Evolutionary conservation across 441 rosid genomes (phyloP).

Genomic region (Erysimum pusillum): DNA sequence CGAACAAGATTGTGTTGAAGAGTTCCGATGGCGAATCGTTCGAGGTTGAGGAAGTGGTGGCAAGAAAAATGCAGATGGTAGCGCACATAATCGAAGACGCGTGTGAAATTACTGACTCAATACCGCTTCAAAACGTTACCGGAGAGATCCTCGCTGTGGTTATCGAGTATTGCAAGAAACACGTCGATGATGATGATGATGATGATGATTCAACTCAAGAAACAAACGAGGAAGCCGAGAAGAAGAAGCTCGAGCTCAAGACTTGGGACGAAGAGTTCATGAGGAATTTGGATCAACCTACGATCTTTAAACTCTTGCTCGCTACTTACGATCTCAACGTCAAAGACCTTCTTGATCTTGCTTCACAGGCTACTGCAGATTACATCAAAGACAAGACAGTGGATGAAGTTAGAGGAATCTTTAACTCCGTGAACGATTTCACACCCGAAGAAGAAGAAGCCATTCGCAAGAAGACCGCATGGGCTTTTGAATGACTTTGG

Average conservation of each 20-base stretch:
- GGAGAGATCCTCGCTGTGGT: conserved; percentile 43
- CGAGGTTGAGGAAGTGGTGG: conserved; percentile 55
- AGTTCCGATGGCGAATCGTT: conserved; percentile 72
- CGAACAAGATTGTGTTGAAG: conserved; percentile 61
- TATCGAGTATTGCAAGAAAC: conserved; percentile 57
- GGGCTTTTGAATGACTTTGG: not conserved
- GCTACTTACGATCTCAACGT: conserved; percentile 56
- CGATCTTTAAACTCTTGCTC: conserved; percentile 46
- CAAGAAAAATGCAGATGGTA: conserved; percentile 51
- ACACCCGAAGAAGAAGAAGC: not conserved
- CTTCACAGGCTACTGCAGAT: conserved; percentile 54
- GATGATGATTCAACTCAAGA: conserved; percentile 43
- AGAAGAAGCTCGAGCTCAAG: conserved; percentile 16
- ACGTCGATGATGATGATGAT: conserved; percentile 46
- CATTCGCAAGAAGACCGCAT: not conserved
- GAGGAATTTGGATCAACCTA: conserved; percentile 37
- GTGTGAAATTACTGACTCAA: conserved; percentile 43
- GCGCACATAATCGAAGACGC: conserved; percentile 57
- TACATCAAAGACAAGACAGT: conserved; percentile 46
- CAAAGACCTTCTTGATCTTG: conserved; percentile 52
- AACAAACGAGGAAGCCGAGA: conserved; percentile 3
- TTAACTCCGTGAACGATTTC: conserved; percentile 7
- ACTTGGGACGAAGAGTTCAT: conserved; percentile 51
- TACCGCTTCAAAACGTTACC: conserved; percentile 55
- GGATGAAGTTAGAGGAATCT: conserved; percentile 50